Percentiles rank a stretch among this genome's conserved stretches.
phyloP scores from a whole-genome alignment of 805 yeast species.

The Lachancea fermentati region DNA sequence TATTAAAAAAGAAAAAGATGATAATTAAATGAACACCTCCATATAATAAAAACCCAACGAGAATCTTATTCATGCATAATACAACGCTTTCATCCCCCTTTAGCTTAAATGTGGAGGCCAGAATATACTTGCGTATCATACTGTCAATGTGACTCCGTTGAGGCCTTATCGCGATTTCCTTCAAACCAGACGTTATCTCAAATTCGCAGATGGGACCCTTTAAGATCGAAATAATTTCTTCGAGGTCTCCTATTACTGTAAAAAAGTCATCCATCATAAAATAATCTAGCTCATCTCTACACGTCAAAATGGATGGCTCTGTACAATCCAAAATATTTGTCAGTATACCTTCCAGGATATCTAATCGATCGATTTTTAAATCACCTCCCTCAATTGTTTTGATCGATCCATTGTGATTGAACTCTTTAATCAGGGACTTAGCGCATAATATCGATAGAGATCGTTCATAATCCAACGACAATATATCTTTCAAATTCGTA shows the following conservation, averaged over 20 bases:
- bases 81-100: slow-evolving; percentile 37
- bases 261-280: slow-evolving; percentile 14
- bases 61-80: slow-evolving; percentile 34
- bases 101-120: slow-evolving; percentile 30
- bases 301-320: slow-evolving; percentile 11
- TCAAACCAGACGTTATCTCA: slow-evolving; percentile 6
- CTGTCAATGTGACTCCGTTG: slow-evolving; percentile 23
- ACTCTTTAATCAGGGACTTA: slow-evolving; percentile 11
- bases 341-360: slow-evolving; percentile 15
- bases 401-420: background rate
- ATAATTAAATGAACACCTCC: slow-evolving; percentile 41
- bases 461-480: slow-evolving; percentile 13
- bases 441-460: slow-evolving; percentile 14
- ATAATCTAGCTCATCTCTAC: slow-evolving; percentile 9
- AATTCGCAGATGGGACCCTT: slow-evolving; percentile 15
- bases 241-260: slow-evolving; percentile 16
- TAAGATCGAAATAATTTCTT: slow-evolving; percentile 14
- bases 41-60: slow-evolving; percentile 39
- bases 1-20: slow-evolving; percentile 39
- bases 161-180: slow-evolving; percentile 11
- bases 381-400: slow-evolving; percentile 2
- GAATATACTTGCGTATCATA: slow-evolving; percentile 37
- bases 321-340: slow-evolving; percentile 14
- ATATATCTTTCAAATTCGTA: background rate
- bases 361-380: slow-evolving; percentile 9